Conservation (phyloP, 2,329 filamentous ascomycete species). For the Esteya vermicola region DNA sequence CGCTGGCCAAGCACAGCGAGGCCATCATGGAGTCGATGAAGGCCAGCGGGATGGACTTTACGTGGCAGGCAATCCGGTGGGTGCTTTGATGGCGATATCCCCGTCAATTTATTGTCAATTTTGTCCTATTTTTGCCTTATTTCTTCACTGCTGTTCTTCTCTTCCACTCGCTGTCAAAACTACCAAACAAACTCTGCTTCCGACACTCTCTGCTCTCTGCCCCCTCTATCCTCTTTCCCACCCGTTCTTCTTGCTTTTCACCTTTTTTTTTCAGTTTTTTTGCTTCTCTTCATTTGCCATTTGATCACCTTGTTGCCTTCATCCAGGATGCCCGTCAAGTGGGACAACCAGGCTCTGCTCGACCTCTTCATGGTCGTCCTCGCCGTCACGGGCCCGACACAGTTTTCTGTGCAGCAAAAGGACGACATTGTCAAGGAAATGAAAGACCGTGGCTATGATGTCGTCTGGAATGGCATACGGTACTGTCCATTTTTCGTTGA, state of each 20-base stretch:
- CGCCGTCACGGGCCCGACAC: slow-evolving; percentile 6
- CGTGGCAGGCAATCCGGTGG: slow-evolving; percentile 31
- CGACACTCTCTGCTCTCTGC: background rate
- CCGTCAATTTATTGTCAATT: slow-evolving; percentile 1
- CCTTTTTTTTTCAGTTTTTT: too few relatives aligned
- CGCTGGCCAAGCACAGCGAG: slow-evolving; percentile 14
- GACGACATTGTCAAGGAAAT: slow-evolving; percentile 12
- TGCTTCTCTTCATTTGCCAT: too few relatives aligned
- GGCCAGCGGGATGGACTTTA: slow-evolving; percentile 15
- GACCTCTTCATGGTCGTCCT: slow-evolving; percentile 16
- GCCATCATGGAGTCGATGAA: slow-evolving; percentile 19
- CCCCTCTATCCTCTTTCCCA: background rate
- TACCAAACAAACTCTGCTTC: background rate
- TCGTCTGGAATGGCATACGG: slow-evolving; percentile 23
- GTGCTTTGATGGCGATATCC: too few relatives aligned
- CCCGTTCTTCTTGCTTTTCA: background rate
- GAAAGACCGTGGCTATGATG: slow-evolving; percentile 12
- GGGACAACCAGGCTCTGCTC: slow-evolving; percentile 15
- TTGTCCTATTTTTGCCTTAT: slow-evolving; percentile 1
- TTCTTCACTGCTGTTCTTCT: background rate
- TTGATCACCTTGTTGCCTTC: too few relatives aligned
- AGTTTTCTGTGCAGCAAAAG: slow-evolving; percentile 13
- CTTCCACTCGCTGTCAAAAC: background rate
- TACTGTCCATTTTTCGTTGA: slow-evolving; percentile 11
- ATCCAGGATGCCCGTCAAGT: slow-evolving; percentile 15